Base-by-base conservation (phyloP, 345 rosid species). In the Acer yangbiense region DNA sequence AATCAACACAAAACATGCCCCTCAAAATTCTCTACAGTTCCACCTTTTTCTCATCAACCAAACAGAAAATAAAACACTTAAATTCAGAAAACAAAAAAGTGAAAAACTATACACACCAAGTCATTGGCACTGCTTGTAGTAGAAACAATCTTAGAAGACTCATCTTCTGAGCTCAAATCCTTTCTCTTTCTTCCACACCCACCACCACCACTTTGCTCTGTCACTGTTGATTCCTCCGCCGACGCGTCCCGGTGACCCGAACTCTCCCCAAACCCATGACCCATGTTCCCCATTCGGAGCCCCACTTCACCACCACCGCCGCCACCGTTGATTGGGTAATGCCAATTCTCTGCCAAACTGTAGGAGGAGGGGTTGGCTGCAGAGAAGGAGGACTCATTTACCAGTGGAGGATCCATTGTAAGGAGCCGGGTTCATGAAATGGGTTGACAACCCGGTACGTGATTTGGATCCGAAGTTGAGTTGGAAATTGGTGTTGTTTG, bases 261-360 rank as follows among this genome's bases (percentile, higher is more conserved):
- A 69, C 77, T 81, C 65, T 89, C 90, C 61, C 81, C 85, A 58
- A 85, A 82, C 72, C 82, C 88, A 10, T 27, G 77, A 5, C 87
- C 90, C 71, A 90, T 78, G 77, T 83, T 82, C 68, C 90, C 90
- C 79, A 89, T 78, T 63, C 92, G 89, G 77, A 85, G 86, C 17
- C 95, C 97, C 74, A 84, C 80, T 10, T 89, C 91, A 70, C 81
- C 88, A 46, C 69, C 75, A 23, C 84, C 68, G 9, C 50, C 68
- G 54, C 78, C 78, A 69, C 87, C 88, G 83, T 86, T 88, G 27
- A 82, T 72, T 35, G 92, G 87, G 73, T 87, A 86, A 65, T 91
- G 90, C 99, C 97, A 96, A 91, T 94, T 96, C 92, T 90, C 99
- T 39, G 93, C 88, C 79, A 92, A 83, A 81, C 86, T 87, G 86